Evolutionary conservation across 805 yeast genomes (phyloP).

Genomic region (Ogataea chonburiensis): DNA sequence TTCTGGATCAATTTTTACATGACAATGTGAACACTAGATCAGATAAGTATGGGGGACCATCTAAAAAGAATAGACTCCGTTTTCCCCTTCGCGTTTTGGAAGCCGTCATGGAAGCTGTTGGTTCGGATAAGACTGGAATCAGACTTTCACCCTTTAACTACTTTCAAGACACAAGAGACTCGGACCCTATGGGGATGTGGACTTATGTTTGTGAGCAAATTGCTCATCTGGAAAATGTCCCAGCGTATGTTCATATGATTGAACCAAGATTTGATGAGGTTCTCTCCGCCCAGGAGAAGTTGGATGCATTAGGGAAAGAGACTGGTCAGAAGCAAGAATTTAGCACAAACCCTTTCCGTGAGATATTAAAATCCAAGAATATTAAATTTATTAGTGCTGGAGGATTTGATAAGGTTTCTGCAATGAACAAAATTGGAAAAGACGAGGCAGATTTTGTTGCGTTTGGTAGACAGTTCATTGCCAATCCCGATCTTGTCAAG

Average conservation of each 20-base stretch:
- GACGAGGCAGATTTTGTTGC: conserved; percentile 38
- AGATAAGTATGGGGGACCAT: conserved; percentile 44
- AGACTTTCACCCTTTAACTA: conserved; percentile 50
- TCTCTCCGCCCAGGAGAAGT: conserved; percentile 6
- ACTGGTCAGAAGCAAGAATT: conserved; percentile 6
- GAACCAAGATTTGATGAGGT: conserved; percentile 77
- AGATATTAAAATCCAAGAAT: conserved; percentile 43
- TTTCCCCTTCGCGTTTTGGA: conserved; percentile 49
- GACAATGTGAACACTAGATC: conserved; percentile 37
- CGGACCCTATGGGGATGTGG: conserved; percentile 36
- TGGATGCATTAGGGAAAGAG: conserved; percentile 15
- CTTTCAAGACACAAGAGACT: conserved; percentile 39
- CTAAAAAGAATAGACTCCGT: conserved; percentile 43
- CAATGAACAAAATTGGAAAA: conserved; percentile 17
- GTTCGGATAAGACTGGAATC: conserved; percentile 47
- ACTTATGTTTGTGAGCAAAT: conserved; percentile 39
- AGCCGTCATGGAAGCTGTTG: conserved; percentile 49
- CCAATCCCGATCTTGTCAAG: conserved; percentile 44
- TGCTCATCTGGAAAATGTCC: conserved; percentile 34
- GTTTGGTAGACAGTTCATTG: conserved; percentile 38
- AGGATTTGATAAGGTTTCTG: conserved; percentile 23
- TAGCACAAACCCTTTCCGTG: conserved; percentile 41
- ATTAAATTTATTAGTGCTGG: conserved; percentile 24
- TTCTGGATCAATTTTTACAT: conserved; percentile 41
- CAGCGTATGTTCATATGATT: conserved; percentile 29